phyloP scores from a whole-genome alignment of 768 basidiomycete genomes.

The Collybiopsis confluens region DNA sequence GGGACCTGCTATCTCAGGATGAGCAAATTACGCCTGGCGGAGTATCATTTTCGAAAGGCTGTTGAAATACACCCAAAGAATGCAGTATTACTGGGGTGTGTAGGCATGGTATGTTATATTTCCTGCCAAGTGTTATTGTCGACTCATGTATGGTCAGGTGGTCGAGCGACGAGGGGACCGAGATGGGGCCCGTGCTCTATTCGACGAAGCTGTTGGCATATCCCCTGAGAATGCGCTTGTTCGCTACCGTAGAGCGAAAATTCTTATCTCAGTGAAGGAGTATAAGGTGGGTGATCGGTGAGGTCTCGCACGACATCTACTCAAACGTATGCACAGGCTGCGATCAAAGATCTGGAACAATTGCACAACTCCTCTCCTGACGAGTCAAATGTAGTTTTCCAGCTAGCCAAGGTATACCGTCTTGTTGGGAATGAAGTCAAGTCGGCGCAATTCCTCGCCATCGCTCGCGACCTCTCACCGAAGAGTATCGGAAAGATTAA shows the following conservation, averaged over 20 bases:
- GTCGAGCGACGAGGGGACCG: conserved; percentile 82
- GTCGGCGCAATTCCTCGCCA: conserved; percentile 80
- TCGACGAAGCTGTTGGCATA: conserved; percentile 74
- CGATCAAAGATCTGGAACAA: conserved; percentile 75
- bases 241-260: conserved; percentile 90
- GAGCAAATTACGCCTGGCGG: conserved; percentile 89
- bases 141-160: conserved; percentile 45
- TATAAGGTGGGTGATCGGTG: conserved; percentile 62
- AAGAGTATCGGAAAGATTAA: conserved; percentile 83
- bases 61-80: conserved; percentile 91
- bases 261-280: conserved; percentile 78
- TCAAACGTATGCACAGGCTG: conserved; percentile 49
- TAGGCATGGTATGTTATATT: conserved; percentile 92
- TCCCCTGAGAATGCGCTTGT: conserved; percentile 90
- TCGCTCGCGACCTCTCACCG: conserved; percentile 91
- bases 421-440: conserved; percentile 73
- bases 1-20: conserved; percentile 94
- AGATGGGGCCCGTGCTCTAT: conserved; percentile 70
- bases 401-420: conserved; percentile 89
- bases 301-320: conserved; percentile 14
- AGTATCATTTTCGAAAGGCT: conserved; percentile 94
- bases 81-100: conserved; percentile 92
- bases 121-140: neutral
- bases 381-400: conserved; percentile 95
- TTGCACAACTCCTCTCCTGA: conserved; percentile 83